These are phyloP conservation scores for Chlorella vulgaris DNA, from an alignment of 139 green algal genomes.

Conservation along the genomic window DNA sequence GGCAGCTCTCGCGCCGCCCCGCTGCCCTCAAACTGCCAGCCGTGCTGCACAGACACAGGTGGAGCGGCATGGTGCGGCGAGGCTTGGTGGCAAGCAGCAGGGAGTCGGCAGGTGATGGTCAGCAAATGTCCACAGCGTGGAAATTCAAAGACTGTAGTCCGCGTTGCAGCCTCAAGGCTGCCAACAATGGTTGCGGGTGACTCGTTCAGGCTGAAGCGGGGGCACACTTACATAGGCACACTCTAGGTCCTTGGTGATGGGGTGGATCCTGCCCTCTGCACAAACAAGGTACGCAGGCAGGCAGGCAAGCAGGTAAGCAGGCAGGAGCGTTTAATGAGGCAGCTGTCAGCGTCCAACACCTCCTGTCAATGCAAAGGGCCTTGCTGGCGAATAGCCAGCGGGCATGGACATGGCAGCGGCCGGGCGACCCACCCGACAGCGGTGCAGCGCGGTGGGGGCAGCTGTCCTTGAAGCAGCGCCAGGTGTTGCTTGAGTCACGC, in stretches of 20 bases:
- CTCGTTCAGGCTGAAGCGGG: too few species aligned
- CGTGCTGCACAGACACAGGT: neutral
- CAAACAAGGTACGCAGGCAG: neutral
- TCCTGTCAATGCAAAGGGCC: too few species aligned
- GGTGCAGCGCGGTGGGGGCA: conserved; percentile 34
- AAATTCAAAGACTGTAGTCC: too few species aligned
- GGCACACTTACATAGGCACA: conserved; percentile 8
- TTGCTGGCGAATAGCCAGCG: too few species aligned
- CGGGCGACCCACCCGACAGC: conserved; percentile 19
- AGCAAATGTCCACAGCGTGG: too few species aligned
- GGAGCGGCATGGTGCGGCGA: neutral
- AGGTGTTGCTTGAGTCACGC: neutral
- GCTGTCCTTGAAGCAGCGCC: conserved; percentile 30
- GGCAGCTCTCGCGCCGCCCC: conserved; percentile 6
- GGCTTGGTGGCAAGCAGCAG: neutral
- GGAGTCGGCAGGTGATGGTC: too few species aligned
- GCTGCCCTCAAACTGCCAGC: conserved; percentile 25
- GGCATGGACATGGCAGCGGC: too few species aligned
- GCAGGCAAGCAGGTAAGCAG: neutral
- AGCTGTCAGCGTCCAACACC: too few species aligned
- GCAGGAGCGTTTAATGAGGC: neutral
- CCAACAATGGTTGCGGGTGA: neutral
- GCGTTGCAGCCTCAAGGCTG: neutral
- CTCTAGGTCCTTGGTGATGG: conserved; percentile 1
- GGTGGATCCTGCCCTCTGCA: conserved; percentile 22